Conservation (phyloP, 345 rosid genomes). For the Aquilaria malaccensis region DNA sequence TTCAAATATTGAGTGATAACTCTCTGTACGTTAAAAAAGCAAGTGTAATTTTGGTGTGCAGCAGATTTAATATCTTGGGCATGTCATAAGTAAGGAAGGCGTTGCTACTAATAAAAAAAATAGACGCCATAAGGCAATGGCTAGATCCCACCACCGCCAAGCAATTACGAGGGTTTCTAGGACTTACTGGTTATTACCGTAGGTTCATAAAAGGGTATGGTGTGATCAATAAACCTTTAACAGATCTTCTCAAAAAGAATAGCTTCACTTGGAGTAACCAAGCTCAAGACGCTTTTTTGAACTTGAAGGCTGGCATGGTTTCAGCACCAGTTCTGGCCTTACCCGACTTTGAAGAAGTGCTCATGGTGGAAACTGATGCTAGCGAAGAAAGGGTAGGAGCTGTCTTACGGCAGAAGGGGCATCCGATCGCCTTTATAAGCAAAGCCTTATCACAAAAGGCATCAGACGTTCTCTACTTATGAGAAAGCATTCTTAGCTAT, state of each 20-base stretch:
- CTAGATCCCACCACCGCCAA: background rate
- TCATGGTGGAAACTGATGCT: background rate
- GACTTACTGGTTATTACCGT: background rate
- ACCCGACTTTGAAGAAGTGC: background rate
- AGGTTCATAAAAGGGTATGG: background rate
- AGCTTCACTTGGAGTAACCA: background rate
- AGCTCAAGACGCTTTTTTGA: background rate
- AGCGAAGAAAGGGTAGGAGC: background rate
- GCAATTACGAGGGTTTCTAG: background rate
- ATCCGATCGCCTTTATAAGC: background rate
- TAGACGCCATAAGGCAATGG: background rate
- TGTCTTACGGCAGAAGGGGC: background rate
- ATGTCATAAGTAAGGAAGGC: background rate
- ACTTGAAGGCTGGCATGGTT: background rate
- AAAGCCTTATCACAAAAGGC: background rate
- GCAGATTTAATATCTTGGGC: background rate
- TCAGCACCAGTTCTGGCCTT: background rate
- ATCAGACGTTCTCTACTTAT: background rate
- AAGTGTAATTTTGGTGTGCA: background rate
- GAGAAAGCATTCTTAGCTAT: conserved; percentile 3
- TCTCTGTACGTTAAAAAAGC: background rate
- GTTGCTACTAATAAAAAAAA: background rate
- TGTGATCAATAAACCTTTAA: background rate
- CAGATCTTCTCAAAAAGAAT: background rate
- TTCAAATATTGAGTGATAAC: background rate